Percentiles rank a stretch among this genome's conserved stretches.
Evolutionary conservation across 768 basidiomycete genomes (phyloP).

Genomic region (Leccinellum rugosiceps): DNA sequence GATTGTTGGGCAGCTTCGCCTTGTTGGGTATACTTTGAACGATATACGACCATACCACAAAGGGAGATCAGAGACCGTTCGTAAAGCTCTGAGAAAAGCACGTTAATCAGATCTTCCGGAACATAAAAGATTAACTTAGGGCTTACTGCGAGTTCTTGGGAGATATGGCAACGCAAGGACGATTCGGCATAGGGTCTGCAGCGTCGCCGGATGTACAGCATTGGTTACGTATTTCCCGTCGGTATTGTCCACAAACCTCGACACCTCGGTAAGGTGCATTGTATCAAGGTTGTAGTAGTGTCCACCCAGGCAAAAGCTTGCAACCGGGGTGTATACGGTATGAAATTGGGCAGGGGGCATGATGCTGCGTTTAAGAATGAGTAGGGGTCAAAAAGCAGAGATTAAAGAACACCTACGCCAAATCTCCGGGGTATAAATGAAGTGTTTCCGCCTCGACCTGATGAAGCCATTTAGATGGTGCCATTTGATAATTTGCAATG

Average conservation of each 20-base stretch:
- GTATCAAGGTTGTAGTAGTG: slow-evolving; percentile 5
- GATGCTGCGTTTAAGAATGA: neutral
- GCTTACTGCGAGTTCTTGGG: neutral
- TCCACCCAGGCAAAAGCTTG: neutral
- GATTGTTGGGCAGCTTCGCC: no score
- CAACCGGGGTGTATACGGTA: slow-evolving; percentile 5
- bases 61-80: neutral
- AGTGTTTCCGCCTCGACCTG: no score
- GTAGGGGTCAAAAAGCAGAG: neutral
- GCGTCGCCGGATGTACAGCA: neutral
- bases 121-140: neutral
- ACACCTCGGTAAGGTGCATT: neutral
- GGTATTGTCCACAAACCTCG: neutral
- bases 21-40: neutral
- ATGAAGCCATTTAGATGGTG: no score
- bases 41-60: neutral
- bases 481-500: no score
- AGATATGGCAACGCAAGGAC: neutral
- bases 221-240: neutral
- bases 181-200: neutral
- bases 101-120: neutral
- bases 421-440: no score
- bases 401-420: neutral
- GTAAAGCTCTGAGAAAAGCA: neutral
- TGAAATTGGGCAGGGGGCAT: slow-evolving; percentile 2